Evolutionary conservation across 441 rosid species (phyloP).

Genomic region (Jatropha podagrica): DNA sequence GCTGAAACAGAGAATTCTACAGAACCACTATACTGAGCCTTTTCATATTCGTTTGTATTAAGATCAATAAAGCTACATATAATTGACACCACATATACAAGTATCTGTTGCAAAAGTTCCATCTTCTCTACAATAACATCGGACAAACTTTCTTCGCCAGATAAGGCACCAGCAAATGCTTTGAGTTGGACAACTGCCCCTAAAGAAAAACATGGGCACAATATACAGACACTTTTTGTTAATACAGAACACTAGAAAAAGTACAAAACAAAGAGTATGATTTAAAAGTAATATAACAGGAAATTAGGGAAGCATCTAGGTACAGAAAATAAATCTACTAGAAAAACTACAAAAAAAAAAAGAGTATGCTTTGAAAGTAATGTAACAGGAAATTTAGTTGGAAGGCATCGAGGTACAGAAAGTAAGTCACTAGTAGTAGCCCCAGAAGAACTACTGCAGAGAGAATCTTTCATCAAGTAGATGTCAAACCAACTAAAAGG

Average conservation of each 20-base stretch:
- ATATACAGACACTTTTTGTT: neutral
- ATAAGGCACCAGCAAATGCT: slow-evolving; percentile 47
- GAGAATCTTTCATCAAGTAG: slow-evolving; percentile 12
- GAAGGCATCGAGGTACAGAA: neutral
- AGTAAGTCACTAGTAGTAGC: slow-evolving; percentile 5
- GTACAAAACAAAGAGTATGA: slow-evolving; percentile 7
- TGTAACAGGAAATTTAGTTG: neutral
- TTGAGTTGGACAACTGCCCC: slow-evolving; percentile 78
- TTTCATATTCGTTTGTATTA: slow-evolving; percentile 36
- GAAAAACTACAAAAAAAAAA: slow-evolving; percentile 12
- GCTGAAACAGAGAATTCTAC: slow-evolving; percentile 30
- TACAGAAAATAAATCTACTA: neutral
- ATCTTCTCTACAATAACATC: slow-evolving; percentile 43
- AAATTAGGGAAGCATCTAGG: neutral
- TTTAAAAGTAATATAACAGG: neutral
- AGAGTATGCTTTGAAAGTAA: neutral
- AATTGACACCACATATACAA: slow-evolving; percentile 60
- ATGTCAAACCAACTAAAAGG: slow-evolving; percentile 18
- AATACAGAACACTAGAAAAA: neutral
- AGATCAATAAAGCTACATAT: slow-evolving; percentile 53
- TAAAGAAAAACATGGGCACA: slow-evolving; percentile 25
- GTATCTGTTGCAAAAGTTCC: slow-evolving; percentile 51
- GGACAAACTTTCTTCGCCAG: slow-evolving; percentile 53
- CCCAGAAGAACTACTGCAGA: slow-evolving; percentile 6
- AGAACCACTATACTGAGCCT: slow-evolving; percentile 37